Percentiles rank a stretch among this genome's conserved stretches.
phyloP scores from a whole-genome alignment of 2,329 filamentous ascomycete species.

The Coniella vitis region DNA sequence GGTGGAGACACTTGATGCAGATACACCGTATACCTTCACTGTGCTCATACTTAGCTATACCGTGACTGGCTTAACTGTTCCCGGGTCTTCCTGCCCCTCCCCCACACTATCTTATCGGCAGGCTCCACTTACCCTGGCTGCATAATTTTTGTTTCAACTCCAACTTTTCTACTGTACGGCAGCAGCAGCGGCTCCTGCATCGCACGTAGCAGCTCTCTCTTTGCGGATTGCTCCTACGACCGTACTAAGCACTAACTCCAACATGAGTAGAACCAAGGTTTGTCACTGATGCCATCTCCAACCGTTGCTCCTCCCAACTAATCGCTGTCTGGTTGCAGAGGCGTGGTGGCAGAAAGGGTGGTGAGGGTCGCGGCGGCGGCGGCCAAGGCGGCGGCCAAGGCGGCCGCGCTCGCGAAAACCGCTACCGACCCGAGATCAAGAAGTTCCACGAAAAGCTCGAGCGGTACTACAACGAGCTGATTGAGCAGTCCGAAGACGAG shows the following conservation, averaged over 20 bases:
- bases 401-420: conserved; percentile 35
- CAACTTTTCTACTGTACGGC: neutral
- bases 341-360: conserved; percentile 16
- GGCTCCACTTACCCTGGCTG: neutral
- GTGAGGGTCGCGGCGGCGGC: conserved; percentile 23
- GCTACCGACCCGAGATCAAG: conserved; percentile 50
- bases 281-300: neutral
- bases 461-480: conserved; percentile 73
- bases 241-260: neutral
- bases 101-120: conserved; percentile 5
- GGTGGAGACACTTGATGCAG: too few species aligned
- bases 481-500: conserved; percentile 72
- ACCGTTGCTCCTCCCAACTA: neutral
- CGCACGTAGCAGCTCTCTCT: neutral
- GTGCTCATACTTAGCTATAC: too few species aligned
- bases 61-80: too few species aligned
- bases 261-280: neutral
- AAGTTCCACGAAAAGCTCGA: conserved; percentile 84
- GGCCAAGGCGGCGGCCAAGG: conserved; percentile 25
- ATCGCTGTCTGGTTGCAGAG: neutral
- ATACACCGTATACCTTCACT: too few species aligned
- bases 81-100: conserved; percentile 3
- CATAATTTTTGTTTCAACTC: neutral
- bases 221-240: neutral
- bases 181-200: neutral